phyloP scores from a whole-genome alignment of 495 filamentous ascomycete species.

The Physcia stellaris region DNA sequence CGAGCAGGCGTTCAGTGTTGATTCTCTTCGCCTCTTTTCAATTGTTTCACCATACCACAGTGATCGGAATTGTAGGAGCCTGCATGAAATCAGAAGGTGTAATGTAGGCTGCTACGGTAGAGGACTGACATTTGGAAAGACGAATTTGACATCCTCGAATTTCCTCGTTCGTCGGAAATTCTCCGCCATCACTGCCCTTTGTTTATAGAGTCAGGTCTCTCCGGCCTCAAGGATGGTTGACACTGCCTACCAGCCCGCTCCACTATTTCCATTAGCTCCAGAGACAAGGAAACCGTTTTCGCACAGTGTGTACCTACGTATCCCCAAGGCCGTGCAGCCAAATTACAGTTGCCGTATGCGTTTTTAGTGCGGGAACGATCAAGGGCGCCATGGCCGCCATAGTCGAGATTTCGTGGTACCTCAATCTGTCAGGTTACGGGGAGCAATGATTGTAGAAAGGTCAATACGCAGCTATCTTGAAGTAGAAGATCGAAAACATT shows the following conservation, averaged over 20 bases:
- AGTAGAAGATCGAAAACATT: too few relatives aligned
- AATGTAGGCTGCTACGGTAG: too few relatives aligned
- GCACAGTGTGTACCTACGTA: constrained; percentile 39
- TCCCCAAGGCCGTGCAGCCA: constrained; percentile 87
- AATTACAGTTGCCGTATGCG: constrained; percentile 90
- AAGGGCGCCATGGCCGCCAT: constrained; percentile 46
- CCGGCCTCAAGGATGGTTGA: neutral
- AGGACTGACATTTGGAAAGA: constrained; percentile 93
- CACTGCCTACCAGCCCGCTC: constrained; percentile 50
- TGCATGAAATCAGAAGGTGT: too few relatives aligned
- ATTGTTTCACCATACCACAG: constrained; percentile 47
- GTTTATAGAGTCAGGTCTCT: neutral
- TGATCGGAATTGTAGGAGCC: constrained; percentile 82
- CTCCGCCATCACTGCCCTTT: constrained; percentile 63
- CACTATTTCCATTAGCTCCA: constrained; percentile 26
- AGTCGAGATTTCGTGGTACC: too few relatives aligned
- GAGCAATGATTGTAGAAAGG: too few relatives aligned
- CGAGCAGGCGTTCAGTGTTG: too few relatives aligned
- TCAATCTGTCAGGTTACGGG: too few relatives aligned
- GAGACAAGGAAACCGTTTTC: neutral
- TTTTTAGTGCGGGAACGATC: constrained; percentile 74
- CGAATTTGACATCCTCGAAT: constrained; percentile 81
- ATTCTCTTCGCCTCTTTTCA: too few relatives aligned
- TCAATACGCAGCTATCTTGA: too few relatives aligned
- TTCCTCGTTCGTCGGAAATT: constrained; percentile 75